Percentiles rank a stretch among this genome's conserved stretches.
These are phyloP conservation scores for Acacia crassicarpa DNA, from an alignment of 306 rosid genomes.

Conservation along the genomic window DNA sequence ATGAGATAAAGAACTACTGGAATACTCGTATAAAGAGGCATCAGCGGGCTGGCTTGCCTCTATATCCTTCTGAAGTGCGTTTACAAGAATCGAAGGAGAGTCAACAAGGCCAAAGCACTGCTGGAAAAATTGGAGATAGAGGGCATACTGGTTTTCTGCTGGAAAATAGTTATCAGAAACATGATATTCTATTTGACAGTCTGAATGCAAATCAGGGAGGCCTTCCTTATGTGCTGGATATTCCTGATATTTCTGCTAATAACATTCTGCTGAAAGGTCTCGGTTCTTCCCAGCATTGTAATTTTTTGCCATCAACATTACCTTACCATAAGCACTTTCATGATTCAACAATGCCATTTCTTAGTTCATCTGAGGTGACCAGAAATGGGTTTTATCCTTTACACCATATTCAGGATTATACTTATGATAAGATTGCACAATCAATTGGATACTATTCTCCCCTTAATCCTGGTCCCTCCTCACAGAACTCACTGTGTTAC, in stretches of 20 bases:
- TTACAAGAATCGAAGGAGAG: slow-evolving; percentile 53
- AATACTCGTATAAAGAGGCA: slow-evolving; percentile 91
- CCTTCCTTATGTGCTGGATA: slow-evolving; percentile 55
- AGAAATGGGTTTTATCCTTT: slow-evolving; percentile 47
- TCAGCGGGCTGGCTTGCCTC: slow-evolving; percentile 90
- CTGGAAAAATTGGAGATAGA: slow-evolving; percentile 46
- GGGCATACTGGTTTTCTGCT: slow-evolving; percentile 51
- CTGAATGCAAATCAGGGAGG: slow-evolving; percentile 53
- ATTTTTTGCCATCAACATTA: slow-evolving; percentile 46
- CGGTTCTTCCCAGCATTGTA: slow-evolving; percentile 65
- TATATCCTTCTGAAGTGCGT: slow-evolving; percentile 86
- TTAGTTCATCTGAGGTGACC: slow-evolving; percentile 45
- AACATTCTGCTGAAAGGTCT: slow-evolving; percentile 56
- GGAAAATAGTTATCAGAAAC: slow-evolving; percentile 54
- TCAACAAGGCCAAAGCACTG: slow-evolving; percentile 50
- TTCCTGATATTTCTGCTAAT: slow-evolving; percentile 51
- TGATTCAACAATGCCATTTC: slow-evolving; percentile 58
- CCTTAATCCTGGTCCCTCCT: slow-evolving; percentile 56
- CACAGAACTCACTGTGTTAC: slow-evolving; percentile 48
- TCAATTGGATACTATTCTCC: slow-evolving; percentile 54
- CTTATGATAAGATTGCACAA: slow-evolving; percentile 46
- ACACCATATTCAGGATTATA: slow-evolving; percentile 48
- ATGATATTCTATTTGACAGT: slow-evolving; percentile 60
- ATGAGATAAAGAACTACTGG: slow-evolving; percentile 99
- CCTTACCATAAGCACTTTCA: slow-evolving; percentile 66